phyloP scores from a whole-genome alignment of 176 grass and related monocot genomes.

The Raddia distichophylla region DNA sequence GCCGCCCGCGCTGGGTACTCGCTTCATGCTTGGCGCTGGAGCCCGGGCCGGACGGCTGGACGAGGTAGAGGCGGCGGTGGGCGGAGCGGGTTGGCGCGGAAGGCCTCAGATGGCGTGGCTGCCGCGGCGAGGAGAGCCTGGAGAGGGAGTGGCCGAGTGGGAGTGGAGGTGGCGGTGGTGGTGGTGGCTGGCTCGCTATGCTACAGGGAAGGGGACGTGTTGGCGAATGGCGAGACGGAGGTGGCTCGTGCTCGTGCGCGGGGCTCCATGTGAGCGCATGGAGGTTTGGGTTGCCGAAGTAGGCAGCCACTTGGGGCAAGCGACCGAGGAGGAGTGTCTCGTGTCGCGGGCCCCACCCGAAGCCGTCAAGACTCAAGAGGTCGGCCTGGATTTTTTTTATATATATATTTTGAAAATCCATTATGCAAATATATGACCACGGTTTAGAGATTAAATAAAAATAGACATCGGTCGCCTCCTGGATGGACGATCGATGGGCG shows the following conservation, averaged over 20 bases:
- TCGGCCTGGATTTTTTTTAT: no score
- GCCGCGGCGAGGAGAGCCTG: not conserved
- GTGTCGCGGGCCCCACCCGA: slow-evolving; percentile 28
- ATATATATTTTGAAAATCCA: no score
- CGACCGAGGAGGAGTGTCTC: slow-evolving; percentile 21
- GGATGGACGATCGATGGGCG: no score
- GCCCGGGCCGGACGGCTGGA: slow-evolving; percentile 46
- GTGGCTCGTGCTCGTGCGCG: slow-evolving; percentile 25
- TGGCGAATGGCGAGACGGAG: slow-evolving; percentile 36
- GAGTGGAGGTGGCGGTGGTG: not conserved
- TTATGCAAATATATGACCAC: no score
- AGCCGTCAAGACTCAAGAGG: slow-evolving; percentile 27
- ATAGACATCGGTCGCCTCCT: no score
- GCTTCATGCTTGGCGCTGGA: slow-evolving; percentile 73
- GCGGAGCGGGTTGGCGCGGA: slow-evolving; percentile 4
- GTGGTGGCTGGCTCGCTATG: not conserved
- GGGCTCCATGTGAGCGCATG: slow-evolving; percentile 74
- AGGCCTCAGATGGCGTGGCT: slow-evolving; percentile 22
- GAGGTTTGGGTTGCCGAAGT: slow-evolving; percentile 40
- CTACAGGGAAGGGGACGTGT: slow-evolving; percentile 20
- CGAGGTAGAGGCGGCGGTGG: slow-evolving; percentile 40
- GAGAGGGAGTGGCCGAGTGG: not conserved
- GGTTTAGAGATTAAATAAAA: no score
- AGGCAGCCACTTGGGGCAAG: slow-evolving; percentile 7
- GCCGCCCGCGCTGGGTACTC: slow-evolving; percentile 47